Evolutionary conservation across 2,329 filamentous ascomycete species (phyloP), one percentile per base, ranked within the genome.

Genomic region (Zymoseptoria tritici): DNA sequence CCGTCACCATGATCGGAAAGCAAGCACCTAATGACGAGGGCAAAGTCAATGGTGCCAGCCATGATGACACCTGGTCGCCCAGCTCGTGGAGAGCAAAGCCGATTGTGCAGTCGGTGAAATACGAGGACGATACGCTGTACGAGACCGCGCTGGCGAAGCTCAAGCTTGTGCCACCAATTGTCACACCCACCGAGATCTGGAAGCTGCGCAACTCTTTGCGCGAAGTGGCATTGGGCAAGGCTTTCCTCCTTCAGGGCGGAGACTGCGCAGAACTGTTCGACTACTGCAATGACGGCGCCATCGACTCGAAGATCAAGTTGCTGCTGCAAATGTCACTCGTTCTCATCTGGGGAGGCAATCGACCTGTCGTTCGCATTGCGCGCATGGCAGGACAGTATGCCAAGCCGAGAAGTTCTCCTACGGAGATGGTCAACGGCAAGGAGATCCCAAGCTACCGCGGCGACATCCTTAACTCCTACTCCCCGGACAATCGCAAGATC

Each of bases 321-420:
- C 83, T 99, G 29, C 80, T 99, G 61, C 94, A 99, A 78, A 97
- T 99, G 93, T 96, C 90, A 66, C 79, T 99, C 67, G 90, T 99
- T 1, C 81, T 99, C 61, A 92, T 97, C 73, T 97, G 92, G 88
- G 94, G 90, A 46, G 80, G 81, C 22, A 85, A 87, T 69, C 86
- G 87, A 70, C 89, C 90, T 5, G 91, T 99, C 3, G 91, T 99
- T 54, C 86, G 94, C 67, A 96, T 99, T 70, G 94, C 91, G 16
- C 86, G 94, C 62, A 97, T 97, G 86, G 94, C 94, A 11, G 94
- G 94, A 3, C 94, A 99, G 80, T 99, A 96, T 71, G 94, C 94
- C 29, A 99, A 99, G 77, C 94, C 93, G 2, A 82, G 94, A 59
- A 96, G 91, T 3, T 96, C 88, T 68, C 89, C 93, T 0, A 92